Base-by-base conservation (phyloP, 495 filamentous ascomycete species). In the Talaromyces thailandensis region DNA sequence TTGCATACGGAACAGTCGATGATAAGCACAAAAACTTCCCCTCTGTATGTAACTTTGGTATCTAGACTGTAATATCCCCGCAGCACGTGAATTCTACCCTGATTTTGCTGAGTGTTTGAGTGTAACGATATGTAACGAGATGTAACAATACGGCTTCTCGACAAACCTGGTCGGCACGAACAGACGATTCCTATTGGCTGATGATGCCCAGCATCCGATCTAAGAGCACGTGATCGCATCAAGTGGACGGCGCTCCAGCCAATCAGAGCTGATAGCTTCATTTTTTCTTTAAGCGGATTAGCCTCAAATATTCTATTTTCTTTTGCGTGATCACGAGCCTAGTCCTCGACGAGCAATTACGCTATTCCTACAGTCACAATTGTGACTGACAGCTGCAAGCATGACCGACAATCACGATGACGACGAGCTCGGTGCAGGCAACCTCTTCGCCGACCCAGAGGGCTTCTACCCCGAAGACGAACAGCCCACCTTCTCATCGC, bases 401-500 rank as follows among this genome's bases (percentile, higher is more conserved):
- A 61, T 61, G 59, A 4, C 58, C n/a, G 58, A 52, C 23, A 43
- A 25, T 11, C 32, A 40, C 23, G 24, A 40, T 48, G 43, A 51
- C 16, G 40, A 52, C 43, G 59, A 52, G 14, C 25, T 28, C 37
- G 75, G 77, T 55, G 71, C 71, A 6, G 76, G 75, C 56, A 80
- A 79, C 63, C 75, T 95, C 65, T 95, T 96, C 76, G 65, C 85
- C 53, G 93, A 96, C 64, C 93, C 93, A 7, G 79, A 82, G 35
- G 88, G 83, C 68, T 96, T 84, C 78, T 93, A 88, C 70, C 82
- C 83, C 12, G 84, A 89, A 1, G 83, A 89, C 62, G 85, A 86
- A 52, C 80, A 83, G 21, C 82, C 88, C 21, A 91, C 89, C 11
- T 83, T 80, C 61, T 84, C 86, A 60, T 79, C 83, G 43, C 85